Evolutionary conservation across 164 flowering plant genomes (phyloP).

Genomic region (Aristolochia californica): DNA sequence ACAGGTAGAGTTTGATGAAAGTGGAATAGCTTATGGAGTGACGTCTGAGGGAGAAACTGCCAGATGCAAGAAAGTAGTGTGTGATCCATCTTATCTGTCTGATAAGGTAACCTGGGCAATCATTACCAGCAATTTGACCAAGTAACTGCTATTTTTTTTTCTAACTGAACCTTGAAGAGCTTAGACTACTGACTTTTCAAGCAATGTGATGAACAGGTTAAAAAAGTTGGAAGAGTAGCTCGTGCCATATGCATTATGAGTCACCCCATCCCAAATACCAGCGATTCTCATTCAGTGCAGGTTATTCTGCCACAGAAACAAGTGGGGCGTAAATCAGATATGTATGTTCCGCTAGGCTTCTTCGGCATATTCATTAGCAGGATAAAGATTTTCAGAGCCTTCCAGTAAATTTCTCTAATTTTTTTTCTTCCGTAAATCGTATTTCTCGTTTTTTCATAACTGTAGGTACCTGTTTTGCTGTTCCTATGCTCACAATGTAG

Average conservation of each 20-base stretch:
- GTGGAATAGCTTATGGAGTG: slow-evolving; percentile 80
- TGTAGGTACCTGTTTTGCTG: slow-evolving; percentile 91
- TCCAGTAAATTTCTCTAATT: not conserved
- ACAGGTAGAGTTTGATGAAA: slow-evolving; percentile 71
- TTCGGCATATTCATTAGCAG: no score
- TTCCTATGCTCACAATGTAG: slow-evolving; percentile 93
- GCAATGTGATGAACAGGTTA: slow-evolving; percentile 35
- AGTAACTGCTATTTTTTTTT: not conserved
- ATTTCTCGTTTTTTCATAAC: not conserved
- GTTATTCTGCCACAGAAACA: slow-evolving; percentile 96
- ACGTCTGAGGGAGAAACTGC: slow-evolving; percentile 98
- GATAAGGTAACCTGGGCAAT: slow-evolving; percentile 43
- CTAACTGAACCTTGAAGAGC: not conserved
- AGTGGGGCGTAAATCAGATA: slow-evolving; percentile 92
- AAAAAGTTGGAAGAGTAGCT: slow-evolving; percentile 82
- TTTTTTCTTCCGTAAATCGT: not conserved
- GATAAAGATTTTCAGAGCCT: not conserved
- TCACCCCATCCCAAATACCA: slow-evolving; percentile 85
- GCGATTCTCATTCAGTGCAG: slow-evolving; percentile 83
- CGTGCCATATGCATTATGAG: slow-evolving; percentile 96
- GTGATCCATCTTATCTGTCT: slow-evolving; percentile 88
- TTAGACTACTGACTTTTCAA: not conserved
- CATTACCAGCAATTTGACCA: not conserved
- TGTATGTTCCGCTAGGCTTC: slow-evolving; percentile 31
- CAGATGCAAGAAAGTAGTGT: slow-evolving; percentile 94